Percentiles rank a stretch among this genome's conserved stretches.
Conservation (phyloP, 352 stramenopile species). For the Phytophthora cajani region DNA sequence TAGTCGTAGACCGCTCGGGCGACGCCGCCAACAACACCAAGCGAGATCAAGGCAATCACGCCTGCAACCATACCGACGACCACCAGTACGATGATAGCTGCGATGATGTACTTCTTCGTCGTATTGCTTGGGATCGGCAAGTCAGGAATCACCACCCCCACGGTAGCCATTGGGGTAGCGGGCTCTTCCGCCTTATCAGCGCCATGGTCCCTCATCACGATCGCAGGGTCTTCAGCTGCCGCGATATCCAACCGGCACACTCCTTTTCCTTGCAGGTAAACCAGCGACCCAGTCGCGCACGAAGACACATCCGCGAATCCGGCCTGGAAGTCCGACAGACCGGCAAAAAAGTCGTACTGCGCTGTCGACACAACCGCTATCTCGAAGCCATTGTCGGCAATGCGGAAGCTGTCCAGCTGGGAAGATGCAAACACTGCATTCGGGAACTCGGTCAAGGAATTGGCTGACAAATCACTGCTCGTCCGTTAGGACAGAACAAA, state of each 20-base stretch:
- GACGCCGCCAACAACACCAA: conserved; percentile 46
- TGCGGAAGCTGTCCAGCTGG: conserved; percentile 54
- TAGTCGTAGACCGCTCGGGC: conserved; percentile 54
- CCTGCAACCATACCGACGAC: conserved; percentile 35
- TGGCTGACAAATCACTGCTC: conserved; percentile 61
- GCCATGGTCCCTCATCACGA: conserved; percentile 34
- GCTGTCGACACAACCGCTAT: conserved; percentile 54
- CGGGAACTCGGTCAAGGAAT: conserved; percentile 55
- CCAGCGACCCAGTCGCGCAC: conserved; percentile 50
- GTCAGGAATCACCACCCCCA: conserved; percentile 48
- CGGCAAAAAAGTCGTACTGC: conserved; percentile 77
- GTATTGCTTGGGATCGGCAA: conserved; percentile 30
- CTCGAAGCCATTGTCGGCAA: conserved; percentile 61
- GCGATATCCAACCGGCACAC: conserved; percentile 58
- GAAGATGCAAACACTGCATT: conserved; percentile 53
- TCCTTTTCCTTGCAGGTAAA: conserved; percentile 64
- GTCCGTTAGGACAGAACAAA: conserved; percentile 1
- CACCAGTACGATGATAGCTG: conserved; percentile 48
- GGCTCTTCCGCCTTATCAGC: conserved; percentile 18
- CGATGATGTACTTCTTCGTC: conserved; percentile 62
- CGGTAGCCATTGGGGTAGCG: conserved; percentile 34
- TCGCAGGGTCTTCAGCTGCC: conserved; percentile 38
- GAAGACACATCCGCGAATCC: conserved; percentile 61
- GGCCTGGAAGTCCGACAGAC: conserved; percentile 58
- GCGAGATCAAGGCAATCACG: conserved; percentile 34